Percentiles rank a stretch among this genome's conserved stretches.
Evolutionary conservation across 2,329 filamentous ascomycete species (phyloP).

Genomic region (Fusarium agapanthi): DNA sequence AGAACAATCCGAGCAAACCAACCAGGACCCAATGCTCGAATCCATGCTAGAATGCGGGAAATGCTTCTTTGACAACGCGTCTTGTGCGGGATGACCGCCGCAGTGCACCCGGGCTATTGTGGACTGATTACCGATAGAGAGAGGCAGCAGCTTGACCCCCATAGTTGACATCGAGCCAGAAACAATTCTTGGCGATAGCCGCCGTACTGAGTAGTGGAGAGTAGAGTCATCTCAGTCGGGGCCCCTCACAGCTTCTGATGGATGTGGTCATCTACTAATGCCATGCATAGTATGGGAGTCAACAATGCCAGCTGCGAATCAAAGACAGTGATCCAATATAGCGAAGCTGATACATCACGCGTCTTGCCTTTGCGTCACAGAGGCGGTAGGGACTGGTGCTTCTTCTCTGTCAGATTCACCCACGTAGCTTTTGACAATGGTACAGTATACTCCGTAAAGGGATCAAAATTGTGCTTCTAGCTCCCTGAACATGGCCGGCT

Average conservation of each 20-base stretch:
- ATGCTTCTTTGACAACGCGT: not conserved
- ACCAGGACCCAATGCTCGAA: not conserved
- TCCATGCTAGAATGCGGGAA: not conserved
- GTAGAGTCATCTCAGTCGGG: conserved; percentile 7
- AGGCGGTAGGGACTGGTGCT: not conserved
- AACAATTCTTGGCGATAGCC: conserved; percentile 11
- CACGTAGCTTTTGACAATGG: not conserved
- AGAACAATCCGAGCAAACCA: conserved; percentile 7
- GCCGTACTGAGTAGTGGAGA: conserved; percentile 15
- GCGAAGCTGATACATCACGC: conserved; percentile 1
- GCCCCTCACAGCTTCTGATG: not conserved
- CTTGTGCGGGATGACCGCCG: not conserved
- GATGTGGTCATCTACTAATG: not conserved
- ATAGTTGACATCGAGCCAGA: not conserved
- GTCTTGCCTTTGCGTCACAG: conserved; percentile 12
- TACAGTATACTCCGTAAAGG: not conserved
- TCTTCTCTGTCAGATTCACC: not conserved
- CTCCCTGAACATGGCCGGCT: not conserved
- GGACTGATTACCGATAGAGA: not conserved
- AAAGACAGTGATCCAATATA: not conserved
- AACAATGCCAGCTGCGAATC: conserved; percentile 3
- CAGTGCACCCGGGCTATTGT: not conserved
- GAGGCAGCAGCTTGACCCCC: not conserved
- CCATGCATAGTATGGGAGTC: not conserved
- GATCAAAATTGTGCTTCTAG: not conserved